Base-by-base conservation (phyloP, 768 basidiomycete species). In the Cantharellus cinnabarinus region DNA sequence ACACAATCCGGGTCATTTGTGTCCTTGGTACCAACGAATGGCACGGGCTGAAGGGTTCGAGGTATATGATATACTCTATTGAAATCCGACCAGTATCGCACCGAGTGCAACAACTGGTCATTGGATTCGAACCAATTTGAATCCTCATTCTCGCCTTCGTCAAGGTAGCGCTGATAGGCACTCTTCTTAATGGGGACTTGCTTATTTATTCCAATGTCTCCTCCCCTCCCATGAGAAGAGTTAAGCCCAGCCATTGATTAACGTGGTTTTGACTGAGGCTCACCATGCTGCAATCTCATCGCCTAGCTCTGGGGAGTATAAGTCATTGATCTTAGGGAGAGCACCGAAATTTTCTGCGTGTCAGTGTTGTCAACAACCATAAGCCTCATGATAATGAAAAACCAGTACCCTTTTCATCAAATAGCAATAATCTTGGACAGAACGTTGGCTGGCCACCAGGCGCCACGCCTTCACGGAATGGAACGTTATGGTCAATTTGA, bases 41-140 rank as follows among this genome's bases (percentile, higher is more conserved):
- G 61, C 34, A 62, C 55, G n/a, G 61, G 42, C 10, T 62, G 62
- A 5, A 62, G 5, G 5, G 62, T 50, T n/a, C 62, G 61, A 57
- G 62, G 62, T 29, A 42, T 39, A 39, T 57, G 59, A 39, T 34
- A 62, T 7, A 62, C 61, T 5, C 62, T 52, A 29, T 62, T 62
- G 37, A 62, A 62, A 54, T 62, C 62, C 3, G 62, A 62, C 62
- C 62, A 62, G 39, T 61, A 62, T 37, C 62, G 42, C 29, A 50
- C 37, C 2, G 34, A 10, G 42, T 39, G 42, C 52, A n/a, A 7
- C 29, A 7, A 55, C 10, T 5, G n/a, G 5, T 42, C 58, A 41
- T 40, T 5, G 14, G 34, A 37, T 35, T 59, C n/a, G 37, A n/a
- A 38, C 20, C 20, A 29, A 29, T 29, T 1, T 29, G 20, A 29